Conservation (phyloP, 192 early-diverging fungal species). For the Mortierella antarctica region DNA sequence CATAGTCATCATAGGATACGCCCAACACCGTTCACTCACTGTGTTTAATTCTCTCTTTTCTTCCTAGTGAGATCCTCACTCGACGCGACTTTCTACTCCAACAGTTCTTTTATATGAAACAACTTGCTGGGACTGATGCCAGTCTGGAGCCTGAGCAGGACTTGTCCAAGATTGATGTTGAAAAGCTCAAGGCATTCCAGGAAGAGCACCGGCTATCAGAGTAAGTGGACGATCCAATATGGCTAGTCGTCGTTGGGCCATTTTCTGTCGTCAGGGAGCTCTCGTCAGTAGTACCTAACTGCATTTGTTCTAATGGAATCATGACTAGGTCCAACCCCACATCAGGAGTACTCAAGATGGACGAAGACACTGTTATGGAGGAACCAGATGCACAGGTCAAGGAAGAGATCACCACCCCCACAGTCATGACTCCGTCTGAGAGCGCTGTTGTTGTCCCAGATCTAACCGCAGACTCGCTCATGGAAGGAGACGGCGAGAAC, state of each 20-base stretch:
- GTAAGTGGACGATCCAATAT: slow-evolving; percentile 3
- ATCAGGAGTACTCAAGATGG: slow-evolving; percentile 15
- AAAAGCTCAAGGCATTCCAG: slow-evolving; percentile 46
- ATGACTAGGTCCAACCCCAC: slow-evolving; percentile 26
- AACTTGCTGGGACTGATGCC: slow-evolving; percentile 46
- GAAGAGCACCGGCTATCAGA: slow-evolving; percentile 51
- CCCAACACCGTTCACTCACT: not conserved
- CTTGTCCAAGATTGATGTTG: slow-evolving; percentile 40
- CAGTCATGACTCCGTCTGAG: slow-evolving; percentile 48
- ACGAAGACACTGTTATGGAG: slow-evolving; percentile 34
- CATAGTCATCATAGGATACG: not conserved
- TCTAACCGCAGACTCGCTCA: slow-evolving; percentile 31
- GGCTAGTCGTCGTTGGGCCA: not conserved
- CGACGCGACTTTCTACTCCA: slow-evolving; percentile 46
- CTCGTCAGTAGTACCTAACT: not conserved
- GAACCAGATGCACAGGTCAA: slow-evolving; percentile 29
- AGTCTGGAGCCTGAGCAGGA: slow-evolving; percentile 51
- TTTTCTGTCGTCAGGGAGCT: not conserved
- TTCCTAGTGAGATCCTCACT: slow-evolving; percentile 41
- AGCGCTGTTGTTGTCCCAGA: slow-evolving; percentile 48
- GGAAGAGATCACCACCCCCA: slow-evolving; percentile 41
- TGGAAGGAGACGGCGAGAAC: slow-evolving; percentile 35
- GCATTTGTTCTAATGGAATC: not conserved
- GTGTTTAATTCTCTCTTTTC: not conserved
- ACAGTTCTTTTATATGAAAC: slow-evolving; percentile 53